A percentile compares a stretch with the other conserved stretches of the same genome.
These are phyloP conservation scores for Penicillium nucicola DNA, from an alignment of 495 filamentous ascomycete species.

Conservation along the genomic window DNA sequence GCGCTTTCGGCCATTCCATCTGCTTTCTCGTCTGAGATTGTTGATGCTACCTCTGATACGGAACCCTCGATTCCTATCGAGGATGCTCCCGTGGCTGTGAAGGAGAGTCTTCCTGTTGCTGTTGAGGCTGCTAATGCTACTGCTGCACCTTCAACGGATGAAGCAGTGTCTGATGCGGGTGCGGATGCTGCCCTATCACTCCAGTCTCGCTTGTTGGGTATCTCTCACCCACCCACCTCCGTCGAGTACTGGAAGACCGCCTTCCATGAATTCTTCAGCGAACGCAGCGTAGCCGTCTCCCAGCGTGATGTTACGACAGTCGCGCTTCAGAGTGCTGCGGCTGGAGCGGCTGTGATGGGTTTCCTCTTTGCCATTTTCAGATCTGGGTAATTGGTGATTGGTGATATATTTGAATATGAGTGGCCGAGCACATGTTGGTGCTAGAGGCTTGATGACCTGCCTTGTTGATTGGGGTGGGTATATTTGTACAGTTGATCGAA, in stretches of 20 bases:
- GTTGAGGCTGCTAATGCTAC: neutral
- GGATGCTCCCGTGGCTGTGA: neutral
- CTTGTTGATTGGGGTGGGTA: neutral
- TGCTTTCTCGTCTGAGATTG: slow-evolving; percentile 4
- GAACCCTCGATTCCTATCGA: neutral
- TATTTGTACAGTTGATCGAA: slow-evolving; percentile 19
- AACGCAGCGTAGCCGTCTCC: slow-evolving; percentile 60
- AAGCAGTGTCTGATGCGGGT: slow-evolving; percentile 4
- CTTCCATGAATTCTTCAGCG: slow-evolving; percentile 59
- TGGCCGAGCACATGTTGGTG: neutral
- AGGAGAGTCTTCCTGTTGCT: neutral
- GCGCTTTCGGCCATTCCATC: slow-evolving; percentile 10
- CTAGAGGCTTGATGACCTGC: neutral
- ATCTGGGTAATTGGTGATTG: slow-evolving; percentile 32
- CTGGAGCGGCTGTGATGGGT: slow-evolving; percentile 63
- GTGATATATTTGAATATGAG: neutral
- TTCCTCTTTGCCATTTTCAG: slow-evolving; percentile 58
- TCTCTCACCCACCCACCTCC: slow-evolving; percentile 20
- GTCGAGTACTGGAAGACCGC: slow-evolving; percentile 49
- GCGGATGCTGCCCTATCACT: slow-evolving; percentile 15
- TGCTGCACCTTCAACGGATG: slow-evolving; percentile 3
- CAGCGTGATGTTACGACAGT: slow-evolving; percentile 73
- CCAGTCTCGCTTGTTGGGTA: slow-evolving; percentile 20
- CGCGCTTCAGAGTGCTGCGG: slow-evolving; percentile 68
- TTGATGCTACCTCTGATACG: slow-evolving; percentile 10